These are phyloP conservation scores for Asterella californica DNA, from an alignment of 225 moss, liverwort and hornwort genomes.

Conservation along the genomic window DNA sequence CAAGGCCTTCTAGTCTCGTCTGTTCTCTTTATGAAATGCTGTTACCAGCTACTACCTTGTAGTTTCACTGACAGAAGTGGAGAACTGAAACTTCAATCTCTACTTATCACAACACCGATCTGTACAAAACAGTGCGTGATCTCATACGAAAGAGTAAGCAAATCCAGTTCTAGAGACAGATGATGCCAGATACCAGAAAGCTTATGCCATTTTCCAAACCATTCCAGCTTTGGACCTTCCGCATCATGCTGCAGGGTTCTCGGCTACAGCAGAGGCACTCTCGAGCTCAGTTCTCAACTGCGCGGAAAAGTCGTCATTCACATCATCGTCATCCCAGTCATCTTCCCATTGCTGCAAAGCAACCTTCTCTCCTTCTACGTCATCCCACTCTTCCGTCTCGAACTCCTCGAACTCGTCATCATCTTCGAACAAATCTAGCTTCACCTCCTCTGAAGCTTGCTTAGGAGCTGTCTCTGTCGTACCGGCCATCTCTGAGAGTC, in stretches of 20 bases:
- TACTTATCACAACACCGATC: no score
- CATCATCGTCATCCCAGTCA: constrained; percentile 96
- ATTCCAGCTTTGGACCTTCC: background rate
- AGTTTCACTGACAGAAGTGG: no score
- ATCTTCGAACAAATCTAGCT: constrained; percentile 83
- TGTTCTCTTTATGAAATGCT: no score
- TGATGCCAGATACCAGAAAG: background rate
- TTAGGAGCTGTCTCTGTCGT: constrained; percentile 31
- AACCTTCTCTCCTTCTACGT: constrained; percentile 65
- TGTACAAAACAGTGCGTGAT: no score
- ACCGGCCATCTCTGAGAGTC: constrained; percentile 28
- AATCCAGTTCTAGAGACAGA: no score
- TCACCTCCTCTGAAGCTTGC: constrained; percentile 54
- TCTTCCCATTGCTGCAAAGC: constrained; percentile 93
- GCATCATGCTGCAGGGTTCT: constrained; percentile 8
- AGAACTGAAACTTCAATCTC: no score
- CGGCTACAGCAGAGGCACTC: constrained; percentile 22
- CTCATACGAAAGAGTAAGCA: no score
- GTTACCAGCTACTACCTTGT: no score
- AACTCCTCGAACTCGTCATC: constrained; percentile 87
- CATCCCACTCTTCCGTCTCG: constrained; percentile 85
- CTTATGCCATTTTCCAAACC: background rate
- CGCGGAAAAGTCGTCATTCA: constrained; percentile 85
- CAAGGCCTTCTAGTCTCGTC: no score
- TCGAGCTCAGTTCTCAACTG: constrained; percentile 80